Evolutionary conservation across 495 filamentous ascomycete species (phyloP).

Genomic region (Aspergillus carlsbadensis): DNA sequence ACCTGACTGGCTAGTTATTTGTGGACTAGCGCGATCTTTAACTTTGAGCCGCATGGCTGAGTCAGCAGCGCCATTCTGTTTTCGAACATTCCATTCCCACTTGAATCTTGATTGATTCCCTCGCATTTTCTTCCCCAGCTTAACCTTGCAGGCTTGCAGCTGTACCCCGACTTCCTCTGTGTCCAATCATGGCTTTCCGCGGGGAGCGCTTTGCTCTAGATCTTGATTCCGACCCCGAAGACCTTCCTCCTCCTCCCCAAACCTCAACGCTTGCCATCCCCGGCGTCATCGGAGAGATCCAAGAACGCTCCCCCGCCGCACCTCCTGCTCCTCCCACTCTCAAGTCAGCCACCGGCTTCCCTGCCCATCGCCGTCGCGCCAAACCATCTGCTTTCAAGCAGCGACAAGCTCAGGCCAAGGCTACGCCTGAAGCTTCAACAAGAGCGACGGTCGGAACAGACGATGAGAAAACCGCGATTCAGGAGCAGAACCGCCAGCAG

Average conservation of each 20-base stretch:
- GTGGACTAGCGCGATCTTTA: constrained; percentile 32
- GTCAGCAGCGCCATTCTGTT: constrained; percentile 1
- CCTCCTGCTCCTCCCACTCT: constrained; percentile 57
- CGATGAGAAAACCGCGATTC: constrained; percentile 65
- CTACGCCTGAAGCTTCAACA: background rate
- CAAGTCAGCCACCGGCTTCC: constrained; percentile 74
- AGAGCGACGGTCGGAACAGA: constrained; percentile 15
- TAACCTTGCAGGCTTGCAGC: background rate
- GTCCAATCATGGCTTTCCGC: constrained; percentile 52
- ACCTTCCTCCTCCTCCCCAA: constrained; percentile 19
- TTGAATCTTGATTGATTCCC: too few relatives aligned
- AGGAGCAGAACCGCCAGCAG: constrained; percentile 74
- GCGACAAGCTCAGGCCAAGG: constrained; percentile 42
- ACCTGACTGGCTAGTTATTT: constrained; percentile 20
- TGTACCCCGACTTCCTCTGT: background rate
- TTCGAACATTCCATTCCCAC: constrained; percentile 13
- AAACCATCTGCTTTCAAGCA: constrained; percentile 76
- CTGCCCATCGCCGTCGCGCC: constrained; percentile 76
- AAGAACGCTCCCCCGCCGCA: constrained; percentile 61
- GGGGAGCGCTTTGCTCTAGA: constrained; percentile 62
- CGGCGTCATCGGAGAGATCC: constrained; percentile 70
- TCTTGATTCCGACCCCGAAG: constrained; percentile 43
- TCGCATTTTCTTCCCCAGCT: background rate
- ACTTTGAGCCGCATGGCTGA: constrained; percentile 44
- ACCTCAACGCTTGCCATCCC: constrained; percentile 28